Conservation (phyloP, 305 asterid species). For the Fraxinus greggii region DNA sequence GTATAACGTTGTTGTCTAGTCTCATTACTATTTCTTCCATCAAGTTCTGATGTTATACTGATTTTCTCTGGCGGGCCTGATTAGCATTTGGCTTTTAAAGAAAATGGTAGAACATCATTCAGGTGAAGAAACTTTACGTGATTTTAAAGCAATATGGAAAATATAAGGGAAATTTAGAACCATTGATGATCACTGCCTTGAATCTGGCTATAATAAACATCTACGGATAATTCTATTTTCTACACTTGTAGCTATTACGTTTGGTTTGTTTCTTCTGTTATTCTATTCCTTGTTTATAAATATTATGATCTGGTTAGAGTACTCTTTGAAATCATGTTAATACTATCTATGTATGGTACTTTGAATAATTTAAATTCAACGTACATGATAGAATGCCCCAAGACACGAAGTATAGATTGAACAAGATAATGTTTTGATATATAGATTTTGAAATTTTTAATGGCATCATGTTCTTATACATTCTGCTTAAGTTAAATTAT, state of each 20-base stretch:
- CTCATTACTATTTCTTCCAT: not conserved
- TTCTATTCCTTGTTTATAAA: not conserved
- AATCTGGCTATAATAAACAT: not conserved
- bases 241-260: not conserved
- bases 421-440: too few species aligned
- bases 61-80: not conserved
- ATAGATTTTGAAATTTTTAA: too few species aligned
- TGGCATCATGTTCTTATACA: not conserved
- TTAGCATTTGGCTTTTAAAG: not conserved
- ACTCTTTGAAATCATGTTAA: not conserved
- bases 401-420: not conserved
- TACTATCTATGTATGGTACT: not conserved
- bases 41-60: not conserved
- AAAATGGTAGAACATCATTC: not conserved
- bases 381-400: not conserved
- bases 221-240: not conserved
- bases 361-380: not conserved
- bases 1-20: not conserved
- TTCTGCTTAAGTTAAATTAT: not conserved
- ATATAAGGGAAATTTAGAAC: not conserved
- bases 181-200: not conserved
- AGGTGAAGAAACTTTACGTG: not conserved
- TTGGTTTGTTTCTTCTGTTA: not conserved
- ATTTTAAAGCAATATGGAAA: not conserved
- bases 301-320: not conserved